phyloP scores from a whole-genome alignment of 805 yeast species.

The Candida glaebosa region DNA sequence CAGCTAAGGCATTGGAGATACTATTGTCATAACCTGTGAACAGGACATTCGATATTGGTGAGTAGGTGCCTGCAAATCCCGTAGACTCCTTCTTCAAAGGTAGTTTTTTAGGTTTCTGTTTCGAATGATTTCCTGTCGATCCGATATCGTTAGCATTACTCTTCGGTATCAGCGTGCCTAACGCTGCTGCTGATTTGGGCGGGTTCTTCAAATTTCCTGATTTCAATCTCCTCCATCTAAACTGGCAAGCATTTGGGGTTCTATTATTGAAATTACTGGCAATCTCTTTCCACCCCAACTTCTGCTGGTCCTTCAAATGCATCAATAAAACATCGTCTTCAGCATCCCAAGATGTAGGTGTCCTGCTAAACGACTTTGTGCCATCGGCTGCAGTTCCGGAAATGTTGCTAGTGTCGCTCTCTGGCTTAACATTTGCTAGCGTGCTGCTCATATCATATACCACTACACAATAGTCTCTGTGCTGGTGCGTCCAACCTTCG shows the following conservation, averaged over 20 bases:
- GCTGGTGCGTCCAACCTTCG: neutral
- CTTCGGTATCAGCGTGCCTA: constrained; percentile 11
- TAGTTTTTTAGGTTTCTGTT: constrained; percentile 2
- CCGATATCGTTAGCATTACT: neutral
- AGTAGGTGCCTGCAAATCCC: constrained; percentile 26
- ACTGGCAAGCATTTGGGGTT: constrained; percentile 48
- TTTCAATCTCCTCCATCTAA: constrained; percentile 45
- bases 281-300: constrained; percentile 47
- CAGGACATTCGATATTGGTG: constrained; percentile 32
- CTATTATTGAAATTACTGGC: constrained; percentile 42
- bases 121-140: constrained; percentile 5
- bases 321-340: constrained; percentile 43
- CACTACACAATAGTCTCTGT: neutral
- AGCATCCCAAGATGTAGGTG: constrained; percentile 49
- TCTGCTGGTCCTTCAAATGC: constrained; percentile 45
- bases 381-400: neutral
- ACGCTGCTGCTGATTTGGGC: constrained; percentile 35
- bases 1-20: constrained; percentile 41
- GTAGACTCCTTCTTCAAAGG: constrained; percentile 9
- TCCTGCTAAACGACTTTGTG: constrained; percentile 28
- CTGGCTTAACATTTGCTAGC: neutral
- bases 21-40: constrained; percentile 41
- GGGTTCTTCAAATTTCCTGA: constrained; percentile 43
- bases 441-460: neutral
- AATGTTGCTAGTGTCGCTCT: neutral